Base-by-base conservation (phyloP, 192 early-diverging fungal species). In the Cetraspora pellucida region DNA sequence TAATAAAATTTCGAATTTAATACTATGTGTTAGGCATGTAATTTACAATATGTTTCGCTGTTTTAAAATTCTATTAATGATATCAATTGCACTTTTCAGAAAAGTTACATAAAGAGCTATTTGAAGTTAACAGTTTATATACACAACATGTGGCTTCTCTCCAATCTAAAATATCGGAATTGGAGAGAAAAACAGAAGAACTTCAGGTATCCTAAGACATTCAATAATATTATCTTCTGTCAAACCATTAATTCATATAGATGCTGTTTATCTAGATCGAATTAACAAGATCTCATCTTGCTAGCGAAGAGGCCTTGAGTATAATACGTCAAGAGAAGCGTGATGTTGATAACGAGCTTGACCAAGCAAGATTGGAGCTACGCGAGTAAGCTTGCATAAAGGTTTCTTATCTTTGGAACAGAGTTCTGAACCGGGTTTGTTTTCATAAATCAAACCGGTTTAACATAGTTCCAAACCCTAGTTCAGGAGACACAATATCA, bases 111-210 rank as follows among this genome's bases (percentile, higher is more conserved):
- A 79, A 85, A 23, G 84, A 88, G 64, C 61, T 89, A 17, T 83
- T 79, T 37, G 88, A 89, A 66, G 81, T 83, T 63, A 84, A 88
- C 23, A 75, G 81, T 68, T 73, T 86, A 52, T 89, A 87, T 73
- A 82, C 85, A 25, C 65, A 86, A 10, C 82, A 87, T 50, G 80
- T 84, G 60, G 85, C 84, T 11, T 64, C 68, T 2, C 80, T 89
- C 13, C 78, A 87, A 60, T 58, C 75, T 64, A 85, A 88, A 46
- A 86, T 89, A 17, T 76, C 78, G 25, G 74, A 84, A 0, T 72
- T 88, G 21, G 87, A 89, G 74, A 86, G 82, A 46, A 81, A 82
- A 13, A 80, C 78, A 7, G 79, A 82, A 65, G 86, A 87, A 19
- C 45, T 86, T 52, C 82, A 89, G 83, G 83, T 84, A 66, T 10